Conservation (phyloP, 2,329 filamentous ascomycete species). For the Rugonectria rugulosa region DNA sequence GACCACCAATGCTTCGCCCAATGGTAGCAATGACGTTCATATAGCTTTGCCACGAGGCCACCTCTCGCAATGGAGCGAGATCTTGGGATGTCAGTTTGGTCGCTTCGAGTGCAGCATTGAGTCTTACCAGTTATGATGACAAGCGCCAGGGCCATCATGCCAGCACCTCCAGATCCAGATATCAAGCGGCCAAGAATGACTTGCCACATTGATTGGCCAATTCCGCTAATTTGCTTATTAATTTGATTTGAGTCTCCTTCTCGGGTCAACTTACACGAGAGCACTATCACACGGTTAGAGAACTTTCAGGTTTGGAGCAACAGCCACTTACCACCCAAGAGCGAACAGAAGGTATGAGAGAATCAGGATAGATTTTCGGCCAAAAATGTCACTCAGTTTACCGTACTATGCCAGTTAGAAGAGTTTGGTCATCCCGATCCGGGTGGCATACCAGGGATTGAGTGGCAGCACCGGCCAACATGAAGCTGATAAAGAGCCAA, state of each 20-base stretch:
- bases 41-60: conserved; percentile 62
- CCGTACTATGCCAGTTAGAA: conserved; percentile 30
- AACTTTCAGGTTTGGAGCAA: too few species aligned
- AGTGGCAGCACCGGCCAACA: conserved; percentile 41
- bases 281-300: conserved; percentile 15
- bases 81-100: conserved; percentile 43
- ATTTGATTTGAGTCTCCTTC: rapidly evolving
- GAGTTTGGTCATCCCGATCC: background rate
- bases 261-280: conserved; percentile 23
- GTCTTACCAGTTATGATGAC: conserved; percentile 59
- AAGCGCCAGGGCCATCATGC: conserved; percentile 58
- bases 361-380: conserved; percentile 36
- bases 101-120: background rate
- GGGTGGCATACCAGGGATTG: conserved; percentile 51
- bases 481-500: conserved; percentile 44
- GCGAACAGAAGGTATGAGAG: conserved; percentile 40
- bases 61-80: conserved; percentile 59
- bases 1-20: conserved; percentile 60
- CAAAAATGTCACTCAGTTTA: conserved; percentile 42
- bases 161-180: conserved; percentile 60
- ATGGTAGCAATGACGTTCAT: conserved; percentile 60
- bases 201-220: conserved; percentile 54
- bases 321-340: conserved; percentile 46
- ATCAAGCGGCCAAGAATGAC: conserved; percentile 60
- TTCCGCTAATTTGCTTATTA: conserved; percentile 39